A percentile compares a stretch with the other conserved stretches of the same genome.
Conservation (phyloP, 208 protist species). For the Crithidia fasciculata region DNA sequence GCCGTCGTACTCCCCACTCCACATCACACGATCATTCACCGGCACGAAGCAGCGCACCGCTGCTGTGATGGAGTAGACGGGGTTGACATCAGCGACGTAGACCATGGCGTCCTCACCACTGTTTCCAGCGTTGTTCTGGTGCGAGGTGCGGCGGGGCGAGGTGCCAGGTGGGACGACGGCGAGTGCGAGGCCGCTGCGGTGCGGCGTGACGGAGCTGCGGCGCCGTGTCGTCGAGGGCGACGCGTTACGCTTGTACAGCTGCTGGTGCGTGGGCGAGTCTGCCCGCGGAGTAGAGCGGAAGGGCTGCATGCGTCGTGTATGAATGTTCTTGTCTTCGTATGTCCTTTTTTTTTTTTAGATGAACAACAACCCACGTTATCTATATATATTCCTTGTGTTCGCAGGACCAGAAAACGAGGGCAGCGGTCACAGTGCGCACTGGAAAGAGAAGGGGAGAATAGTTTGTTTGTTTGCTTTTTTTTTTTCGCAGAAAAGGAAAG, state of each 20-base stretch:
- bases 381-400: no score
- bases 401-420: no score
- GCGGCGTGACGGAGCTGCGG: conserved; percentile 24
- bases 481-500: neutral
- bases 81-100: conserved; percentile 71
- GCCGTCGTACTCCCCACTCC: conserved; percentile 79
- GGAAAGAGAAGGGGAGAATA: no score
- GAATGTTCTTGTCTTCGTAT: no score
- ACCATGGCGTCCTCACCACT: conserved; percentile 11
- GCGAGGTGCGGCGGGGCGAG: neutral
- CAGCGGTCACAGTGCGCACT: no score
- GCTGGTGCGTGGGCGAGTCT: conserved; percentile 29
- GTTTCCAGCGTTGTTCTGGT: neutral
- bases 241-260: conserved; percentile 27
- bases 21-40: conserved; percentile 73
- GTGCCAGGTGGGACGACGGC: conserved; percentile 2
- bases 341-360: no score
- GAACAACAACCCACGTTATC: neutral
- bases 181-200: conserved; percentile 16
- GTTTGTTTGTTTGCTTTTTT: no score
- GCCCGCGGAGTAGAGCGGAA: conserved; percentile 14
- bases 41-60: conserved; percentile 50
- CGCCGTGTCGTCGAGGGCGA: conserved; percentile 9
- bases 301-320: neutral
- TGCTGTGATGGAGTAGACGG: conserved; percentile 57